phyloP scores from a whole-genome alignment of 768 basidiomycete genomes.

The Macrolepiota albuminosa region DNA sequence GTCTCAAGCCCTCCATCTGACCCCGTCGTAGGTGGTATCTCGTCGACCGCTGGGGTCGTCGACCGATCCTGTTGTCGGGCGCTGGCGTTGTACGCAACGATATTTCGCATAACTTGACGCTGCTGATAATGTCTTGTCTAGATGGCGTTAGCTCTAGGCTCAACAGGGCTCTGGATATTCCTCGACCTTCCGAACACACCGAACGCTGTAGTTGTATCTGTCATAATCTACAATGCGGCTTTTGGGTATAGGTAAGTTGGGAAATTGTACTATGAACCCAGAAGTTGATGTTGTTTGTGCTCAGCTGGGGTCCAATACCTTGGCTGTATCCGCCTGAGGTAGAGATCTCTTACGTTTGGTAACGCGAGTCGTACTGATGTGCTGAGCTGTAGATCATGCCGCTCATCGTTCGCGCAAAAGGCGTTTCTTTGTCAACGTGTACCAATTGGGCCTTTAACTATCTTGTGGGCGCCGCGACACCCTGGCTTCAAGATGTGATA shows the following conservation, averaged over 20 bases:
- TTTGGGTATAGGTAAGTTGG: slow-evolving; percentile 73
- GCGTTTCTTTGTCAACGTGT: slow-evolving; percentile 91
- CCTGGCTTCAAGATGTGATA: slow-evolving; percentile 83
- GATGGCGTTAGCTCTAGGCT: slow-evolving; percentile 77
- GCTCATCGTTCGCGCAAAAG: slow-evolving; percentile 83
- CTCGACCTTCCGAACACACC: slow-evolving; percentile 85
- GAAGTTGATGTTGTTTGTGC: background rate
- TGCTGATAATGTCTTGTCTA: slow-evolving; percentile 21
- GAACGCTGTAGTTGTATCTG: slow-evolving; percentile 81
- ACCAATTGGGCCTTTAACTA: slow-evolving; percentile 88
- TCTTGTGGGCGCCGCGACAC: slow-evolving; percentile 83
- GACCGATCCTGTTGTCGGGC: slow-evolving; percentile 82
- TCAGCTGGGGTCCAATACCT: slow-evolving; percentile 81
- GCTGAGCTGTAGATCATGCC: slow-evolving; percentile 71
- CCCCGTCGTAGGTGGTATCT: slow-evolving; percentile 72
- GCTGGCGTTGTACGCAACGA: slow-evolving; percentile 60
- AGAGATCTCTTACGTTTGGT: slow-evolving; percentile 4
- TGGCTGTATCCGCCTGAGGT: slow-evolving; percentile 88
- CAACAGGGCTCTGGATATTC: slow-evolving; percentile 92
- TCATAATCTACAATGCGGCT: slow-evolving; percentile 88
- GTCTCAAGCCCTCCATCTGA: background rate
- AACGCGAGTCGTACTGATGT: slow-evolving; percentile 3
- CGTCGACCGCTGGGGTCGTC: slow-evolving; percentile 87
- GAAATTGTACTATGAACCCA: background rate
- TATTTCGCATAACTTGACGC: background rate